Conservation (phyloP, 805 yeast genomes). For the Candida orba region DNA sequence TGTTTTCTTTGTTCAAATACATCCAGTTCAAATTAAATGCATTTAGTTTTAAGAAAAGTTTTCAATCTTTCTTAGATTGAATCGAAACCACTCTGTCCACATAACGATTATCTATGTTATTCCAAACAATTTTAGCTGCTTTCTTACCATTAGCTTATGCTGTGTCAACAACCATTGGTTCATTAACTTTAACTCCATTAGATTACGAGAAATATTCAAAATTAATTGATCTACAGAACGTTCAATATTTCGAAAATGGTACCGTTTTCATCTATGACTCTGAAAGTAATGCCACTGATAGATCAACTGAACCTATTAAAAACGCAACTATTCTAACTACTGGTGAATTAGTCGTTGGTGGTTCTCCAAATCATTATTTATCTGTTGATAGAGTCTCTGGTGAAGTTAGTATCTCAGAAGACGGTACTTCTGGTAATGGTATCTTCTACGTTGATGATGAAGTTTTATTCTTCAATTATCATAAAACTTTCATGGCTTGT, state of each 20-base stretch:
- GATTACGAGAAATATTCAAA: conserved; percentile 14
- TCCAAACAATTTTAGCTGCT: neutral
- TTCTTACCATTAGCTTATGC: neutral
- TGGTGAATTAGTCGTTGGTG: conserved; percentile 12
- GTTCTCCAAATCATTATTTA: conserved; percentile 5
- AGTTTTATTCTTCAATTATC: conserved; percentile 15
- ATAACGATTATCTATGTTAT: neutral
- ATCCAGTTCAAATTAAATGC: too few relatives aligned
- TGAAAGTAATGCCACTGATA: neutral
- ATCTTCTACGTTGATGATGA: conserved; percentile 9
- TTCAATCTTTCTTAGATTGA: neutral
- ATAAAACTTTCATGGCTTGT: conserved; percentile 19
- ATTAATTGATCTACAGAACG: conserved; percentile 13
- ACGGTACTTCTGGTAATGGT: conserved; percentile 9
- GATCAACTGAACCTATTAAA: conserved; percentile 5
- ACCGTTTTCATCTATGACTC: conserved; percentile 13
- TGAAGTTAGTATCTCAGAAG: conserved; percentile 6
- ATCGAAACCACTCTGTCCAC: neutral
- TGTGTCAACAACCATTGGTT: conserved; percentile 8
- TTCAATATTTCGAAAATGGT: conserved; percentile 11
- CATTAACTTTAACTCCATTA: conserved; percentile 14
- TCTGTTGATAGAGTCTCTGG: conserved; percentile 11
- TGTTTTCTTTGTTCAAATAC: too few relatives aligned
- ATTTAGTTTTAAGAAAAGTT: neutral
- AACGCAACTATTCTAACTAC: conserved; percentile 7